Evolutionary conservation across 805 yeast species (phyloP).

Genomic region (Komagataella kurtzmanii): DNA sequence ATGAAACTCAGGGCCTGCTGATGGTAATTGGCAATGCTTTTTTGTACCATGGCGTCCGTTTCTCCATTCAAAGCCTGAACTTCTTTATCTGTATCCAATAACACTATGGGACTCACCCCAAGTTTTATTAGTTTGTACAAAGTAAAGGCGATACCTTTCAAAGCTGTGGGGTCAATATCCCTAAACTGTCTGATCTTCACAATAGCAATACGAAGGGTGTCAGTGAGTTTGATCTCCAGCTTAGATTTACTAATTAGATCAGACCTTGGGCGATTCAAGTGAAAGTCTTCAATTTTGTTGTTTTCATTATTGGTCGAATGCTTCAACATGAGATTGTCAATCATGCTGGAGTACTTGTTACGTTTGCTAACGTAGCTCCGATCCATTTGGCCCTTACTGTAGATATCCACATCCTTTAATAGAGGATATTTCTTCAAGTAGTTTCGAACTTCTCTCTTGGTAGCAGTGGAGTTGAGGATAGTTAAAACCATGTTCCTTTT

Average conservation of each 20-base stretch:
- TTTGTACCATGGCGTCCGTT: background rate
- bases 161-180: conserved; percentile 16
- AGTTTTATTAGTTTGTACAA: conserved; percentile 38
- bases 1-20: background rate
- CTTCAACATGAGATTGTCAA: conserved; percentile 12
- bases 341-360: conserved; percentile 20
- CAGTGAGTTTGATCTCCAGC: conserved; percentile 16
- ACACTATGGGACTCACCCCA: conserved; percentile 65
- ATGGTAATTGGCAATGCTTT: background rate
- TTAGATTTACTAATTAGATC: conserved; percentile 1
- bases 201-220: conserved; percentile 39
- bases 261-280: background rate
- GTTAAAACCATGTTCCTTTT: conserved; percentile 68
- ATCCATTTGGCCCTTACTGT: background rate
- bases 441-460: conserved; percentile 81
- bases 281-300: conserved; percentile 1
- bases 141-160: conserved; percentile 41
- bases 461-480: conserved; percentile 79
- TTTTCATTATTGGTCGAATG: conserved; percentile 6
- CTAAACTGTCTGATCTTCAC: conserved; percentile 33
- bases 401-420: conserved; percentile 17
- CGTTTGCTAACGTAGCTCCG: conserved; percentile 13
- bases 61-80: background rate
- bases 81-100: conserved; percentile 31
- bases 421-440: conserved; percentile 61